phyloP scores from a whole-genome alignment of 148 eudicot species.

The Fallopia convolvulus region DNA sequence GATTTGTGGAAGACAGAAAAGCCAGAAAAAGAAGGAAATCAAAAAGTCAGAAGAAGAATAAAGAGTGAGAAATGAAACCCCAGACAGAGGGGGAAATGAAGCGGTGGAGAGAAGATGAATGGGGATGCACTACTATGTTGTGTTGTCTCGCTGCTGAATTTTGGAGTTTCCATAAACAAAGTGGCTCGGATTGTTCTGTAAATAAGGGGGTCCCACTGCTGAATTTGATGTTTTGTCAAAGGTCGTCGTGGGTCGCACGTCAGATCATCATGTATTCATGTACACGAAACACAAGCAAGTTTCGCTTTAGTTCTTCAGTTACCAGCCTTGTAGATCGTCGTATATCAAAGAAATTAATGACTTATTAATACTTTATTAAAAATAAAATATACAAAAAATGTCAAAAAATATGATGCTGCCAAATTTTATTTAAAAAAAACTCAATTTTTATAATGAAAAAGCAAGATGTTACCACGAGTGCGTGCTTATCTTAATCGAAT shows the following conservation, averaged over 20 bases:
- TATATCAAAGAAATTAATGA: no score
- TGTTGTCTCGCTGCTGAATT: neutral
- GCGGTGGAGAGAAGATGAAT: neutral
- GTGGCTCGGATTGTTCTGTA: neutral
- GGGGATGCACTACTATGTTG: constrained; percentile 4
- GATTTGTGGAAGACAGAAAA: neutral
- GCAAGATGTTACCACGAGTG: no score
- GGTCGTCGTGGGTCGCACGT: constrained; percentile 4
- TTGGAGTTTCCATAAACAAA: neutral
- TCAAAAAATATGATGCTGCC: no score
- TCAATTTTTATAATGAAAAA: no score
- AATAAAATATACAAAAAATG: no score
- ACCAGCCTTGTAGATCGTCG: no score
- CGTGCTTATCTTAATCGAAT: no score
- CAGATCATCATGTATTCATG: neutral
- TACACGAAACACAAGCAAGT: neutral
- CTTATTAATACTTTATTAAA: no score
- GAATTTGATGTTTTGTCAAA: neutral
- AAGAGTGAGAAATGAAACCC: neutral
- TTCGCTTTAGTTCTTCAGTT: neutral
- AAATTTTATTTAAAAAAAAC: no score
- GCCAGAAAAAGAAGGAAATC: neutral
- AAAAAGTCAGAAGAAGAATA: neutral
- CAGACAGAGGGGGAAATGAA: neutral
- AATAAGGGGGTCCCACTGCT: neutral